phyloP scores from a whole-genome alignment of 345 rosid species.

The Ceriops tagal region DNA sequence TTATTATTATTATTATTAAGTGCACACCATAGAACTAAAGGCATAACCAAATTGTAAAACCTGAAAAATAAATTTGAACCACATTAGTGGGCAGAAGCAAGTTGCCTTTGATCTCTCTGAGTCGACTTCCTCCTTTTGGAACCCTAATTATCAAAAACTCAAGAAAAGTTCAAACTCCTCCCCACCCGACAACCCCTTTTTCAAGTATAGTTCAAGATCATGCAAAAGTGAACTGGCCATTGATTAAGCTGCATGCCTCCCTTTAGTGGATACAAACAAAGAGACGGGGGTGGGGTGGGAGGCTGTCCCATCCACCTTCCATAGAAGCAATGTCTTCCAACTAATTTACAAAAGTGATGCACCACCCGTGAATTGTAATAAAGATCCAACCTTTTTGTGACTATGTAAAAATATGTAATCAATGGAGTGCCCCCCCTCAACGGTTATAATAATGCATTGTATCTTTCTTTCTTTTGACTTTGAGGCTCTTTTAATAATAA shows the following conservation, averaged over 20 bases:
- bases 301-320: not conserved
- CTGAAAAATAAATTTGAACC: no score
- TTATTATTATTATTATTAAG: no score
- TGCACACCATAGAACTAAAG: no score
- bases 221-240: not conserved
- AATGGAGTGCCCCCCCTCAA: conserved; percentile 1
- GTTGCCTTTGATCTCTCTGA: no score
- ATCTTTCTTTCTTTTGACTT: conserved; percentile 4
- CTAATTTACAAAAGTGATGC: conserved; percentile 5
- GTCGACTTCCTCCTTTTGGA: no score
- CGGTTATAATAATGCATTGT: not conserved
- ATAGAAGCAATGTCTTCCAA: not conserved
- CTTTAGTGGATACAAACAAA: no score
- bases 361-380: conserved; percentile 10
- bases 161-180: no score
- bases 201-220: not conserved
- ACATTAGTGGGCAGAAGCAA: no score
- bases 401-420: not conserved
- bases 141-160: no score
- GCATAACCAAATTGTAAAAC: no score
- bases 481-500: not conserved
- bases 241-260: not conserved
- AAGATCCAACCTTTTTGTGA: conserved; percentile 8
- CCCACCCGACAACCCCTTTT: no score
- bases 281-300: not conserved